These are phyloP conservation scores for Gossypium schwendimanii DNA, from an alignment of 441 rosid genomes.

Conservation along the genomic window DNA sequence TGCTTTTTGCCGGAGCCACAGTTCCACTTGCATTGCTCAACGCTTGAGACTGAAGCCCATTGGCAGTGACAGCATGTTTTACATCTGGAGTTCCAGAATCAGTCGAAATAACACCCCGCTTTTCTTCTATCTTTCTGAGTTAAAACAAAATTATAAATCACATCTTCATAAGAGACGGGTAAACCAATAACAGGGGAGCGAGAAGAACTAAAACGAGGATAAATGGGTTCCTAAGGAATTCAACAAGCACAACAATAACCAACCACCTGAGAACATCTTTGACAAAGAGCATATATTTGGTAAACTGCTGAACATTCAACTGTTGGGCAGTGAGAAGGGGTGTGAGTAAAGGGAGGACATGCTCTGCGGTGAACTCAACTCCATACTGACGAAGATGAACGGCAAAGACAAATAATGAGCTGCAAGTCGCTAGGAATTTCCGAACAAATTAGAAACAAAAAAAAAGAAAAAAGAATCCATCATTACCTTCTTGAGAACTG, in stretches of 20 bases:
- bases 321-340: constrained; percentile 90
- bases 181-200: not conserved
- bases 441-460: not conserved
- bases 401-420: constrained; percentile 10
- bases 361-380: constrained; percentile 68
- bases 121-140: constrained; percentile 84
- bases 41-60: too few relatives aligned
- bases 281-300: constrained; percentile 85
- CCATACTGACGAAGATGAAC: constrained; percentile 49
- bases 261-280: constrained; percentile 70
- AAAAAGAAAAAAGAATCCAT: not conserved
- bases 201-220: not conserved
- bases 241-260: not conserved
- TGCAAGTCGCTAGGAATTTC: constrained; percentile 7
- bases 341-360: constrained; percentile 65
- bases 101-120: constrained; percentile 70
- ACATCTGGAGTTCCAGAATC: constrained; percentile 59
- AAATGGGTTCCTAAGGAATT: too few relatives aligned
- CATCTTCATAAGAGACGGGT: not conserved
- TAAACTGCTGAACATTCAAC: constrained; percentile 77
- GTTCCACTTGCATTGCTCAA: too few relatives aligned
- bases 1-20: too few relatives aligned
- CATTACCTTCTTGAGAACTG: constrained; percentile 77
- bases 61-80: constrained; percentile 22
- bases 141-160: constrained; percentile 4